Conservation (phyloP, 495 filamentous ascomycete species). For the Apodospora peruviana region DNA sequence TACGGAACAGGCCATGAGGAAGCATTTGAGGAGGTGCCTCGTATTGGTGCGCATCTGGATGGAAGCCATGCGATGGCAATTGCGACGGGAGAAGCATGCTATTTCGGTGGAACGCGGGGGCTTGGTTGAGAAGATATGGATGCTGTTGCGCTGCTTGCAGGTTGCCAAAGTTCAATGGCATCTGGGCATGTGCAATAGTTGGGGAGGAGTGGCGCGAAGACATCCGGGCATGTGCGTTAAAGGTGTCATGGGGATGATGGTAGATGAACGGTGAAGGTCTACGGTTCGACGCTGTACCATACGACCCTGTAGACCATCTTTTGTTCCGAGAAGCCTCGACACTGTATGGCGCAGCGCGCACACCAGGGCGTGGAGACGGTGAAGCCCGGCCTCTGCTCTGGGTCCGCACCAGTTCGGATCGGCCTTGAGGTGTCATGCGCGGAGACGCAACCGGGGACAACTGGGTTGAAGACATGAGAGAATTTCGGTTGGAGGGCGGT, state of each 20-base stretch:
- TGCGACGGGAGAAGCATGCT: conserved; percentile 44
- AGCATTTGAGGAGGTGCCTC: conserved; percentile 50
- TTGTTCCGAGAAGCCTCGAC: conserved; percentile 57
- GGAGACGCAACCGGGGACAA: conserved; percentile 55
- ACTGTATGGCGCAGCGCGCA: conserved; percentile 59
- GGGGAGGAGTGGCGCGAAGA: conserved; percentile 50
- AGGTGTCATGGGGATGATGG: conserved; percentile 45
- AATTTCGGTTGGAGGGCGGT: conserved; percentile 51
- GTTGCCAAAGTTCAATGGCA: conserved; percentile 48
- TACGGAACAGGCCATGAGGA: conserved; percentile 60
- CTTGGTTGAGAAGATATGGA: conserved; percentile 45
- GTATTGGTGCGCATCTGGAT: conserved; percentile 42
- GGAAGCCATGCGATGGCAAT: conserved; percentile 42
- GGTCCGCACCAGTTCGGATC: conserved; percentile 51
- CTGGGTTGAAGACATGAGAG: conserved; percentile 54
- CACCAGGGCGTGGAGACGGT: conserved; percentile 57
- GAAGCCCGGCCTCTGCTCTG: conserved; percentile 57
- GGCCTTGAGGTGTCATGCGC: conserved; percentile 51
- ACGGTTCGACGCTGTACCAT: conserved; percentile 45
- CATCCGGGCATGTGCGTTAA: conserved; percentile 38
- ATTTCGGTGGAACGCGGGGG: conserved; percentile 36
- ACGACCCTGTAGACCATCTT: conserved; percentile 67
- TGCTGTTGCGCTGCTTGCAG: conserved; percentile 49
- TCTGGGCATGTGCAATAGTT: conserved; percentile 45
- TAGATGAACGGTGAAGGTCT: conserved; percentile 52